Conservation (phyloP, 176 grass and related monocot species). For the Themeda triandra region DNA sequence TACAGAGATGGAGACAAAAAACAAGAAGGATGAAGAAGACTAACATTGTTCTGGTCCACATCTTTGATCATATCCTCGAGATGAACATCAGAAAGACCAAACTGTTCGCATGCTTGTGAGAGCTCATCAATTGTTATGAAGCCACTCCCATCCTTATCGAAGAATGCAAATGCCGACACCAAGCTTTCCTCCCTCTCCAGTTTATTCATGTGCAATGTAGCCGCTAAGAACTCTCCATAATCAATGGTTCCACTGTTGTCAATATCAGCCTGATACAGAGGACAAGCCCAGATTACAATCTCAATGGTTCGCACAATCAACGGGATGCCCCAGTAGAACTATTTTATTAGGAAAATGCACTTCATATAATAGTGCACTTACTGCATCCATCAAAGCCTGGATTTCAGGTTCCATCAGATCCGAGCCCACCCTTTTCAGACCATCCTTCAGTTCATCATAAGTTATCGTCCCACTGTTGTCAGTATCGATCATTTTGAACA, state of each 20-base stretch:
- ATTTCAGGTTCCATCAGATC: conserved; percentile 98
- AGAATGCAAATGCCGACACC: conserved; percentile 71
- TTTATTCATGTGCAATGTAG: conserved; percentile 95
- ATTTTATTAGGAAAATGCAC: neutral
- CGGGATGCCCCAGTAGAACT: neutral
- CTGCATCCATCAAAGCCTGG: conserved; percentile 87
- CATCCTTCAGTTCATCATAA: conserved; percentile 84
- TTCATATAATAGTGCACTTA: conserved; percentile 28
- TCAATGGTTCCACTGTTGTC: conserved; percentile 70
- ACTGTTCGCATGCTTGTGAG: conserved; percentile 76
- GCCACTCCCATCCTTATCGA: conserved; percentile 93
- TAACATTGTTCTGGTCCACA: conserved; percentile 84
- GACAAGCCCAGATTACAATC: conserved; percentile 17
- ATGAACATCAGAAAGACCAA: conserved; percentile 80
- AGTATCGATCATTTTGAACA: conserved; percentile 99
- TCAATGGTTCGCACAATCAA: neutral
- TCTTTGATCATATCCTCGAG: conserved; percentile 97
- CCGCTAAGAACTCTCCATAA: conserved; percentile 91
- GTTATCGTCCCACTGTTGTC: conserved; percentile 96
- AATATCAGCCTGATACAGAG: conserved; percentile 59
- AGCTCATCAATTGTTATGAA: conserved; percentile 85
- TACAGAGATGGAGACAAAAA: neutral
- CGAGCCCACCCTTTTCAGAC: conserved; percentile 85
- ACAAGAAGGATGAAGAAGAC: conserved; percentile 24
- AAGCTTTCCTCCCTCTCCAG: conserved; percentile 90